Conservation (phyloP, 1,139 yeast genomes). For the Entelexis paramagnoliae region DNA sequence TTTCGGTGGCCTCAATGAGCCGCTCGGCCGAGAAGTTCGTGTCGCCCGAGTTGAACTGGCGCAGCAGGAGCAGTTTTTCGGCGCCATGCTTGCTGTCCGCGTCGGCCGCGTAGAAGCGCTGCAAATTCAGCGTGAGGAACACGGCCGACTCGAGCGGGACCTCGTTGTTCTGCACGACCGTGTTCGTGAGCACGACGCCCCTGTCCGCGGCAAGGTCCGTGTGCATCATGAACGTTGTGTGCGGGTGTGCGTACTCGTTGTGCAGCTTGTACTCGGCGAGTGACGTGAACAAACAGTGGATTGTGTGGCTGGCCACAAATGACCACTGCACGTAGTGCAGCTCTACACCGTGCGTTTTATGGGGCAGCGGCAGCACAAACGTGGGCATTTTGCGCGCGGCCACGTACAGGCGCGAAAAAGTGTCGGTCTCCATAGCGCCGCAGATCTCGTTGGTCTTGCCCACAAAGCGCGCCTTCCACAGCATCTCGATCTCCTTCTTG, state of each 20-base stretch:
- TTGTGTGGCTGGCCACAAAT: constrained; percentile 72
- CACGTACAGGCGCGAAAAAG: constrained; percentile 50
- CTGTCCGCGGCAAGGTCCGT: constrained; percentile 58
- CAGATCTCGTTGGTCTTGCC: constrained; percentile 49
- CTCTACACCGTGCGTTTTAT: constrained; percentile 48
- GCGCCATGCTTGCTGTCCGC: constrained; percentile 34
- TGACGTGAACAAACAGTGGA: constrained; percentile 85
- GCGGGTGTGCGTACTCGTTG: constrained; percentile 88
- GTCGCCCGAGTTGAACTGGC: constrained; percentile 61
- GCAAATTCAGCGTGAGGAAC: constrained; percentile 64
- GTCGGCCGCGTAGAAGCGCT: constrained; percentile 77
- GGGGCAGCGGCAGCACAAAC: constrained; percentile 39
- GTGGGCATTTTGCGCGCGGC: constrained; percentile 68
- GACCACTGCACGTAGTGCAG: constrained; percentile 93
- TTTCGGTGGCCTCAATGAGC: constrained; percentile 61
- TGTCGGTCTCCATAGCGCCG: constrained; percentile 50
- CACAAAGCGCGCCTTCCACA: constrained; percentile 86
- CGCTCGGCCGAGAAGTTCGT: constrained; percentile 52
- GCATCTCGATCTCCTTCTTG: constrained; percentile 56
- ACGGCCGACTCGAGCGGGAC: constrained; percentile 64
- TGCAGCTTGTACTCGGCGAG: constrained; percentile 88
- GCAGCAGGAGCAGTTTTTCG: constrained; percentile 47
- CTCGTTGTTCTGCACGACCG: constrained; percentile 57
- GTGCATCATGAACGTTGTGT: constrained; percentile 83
- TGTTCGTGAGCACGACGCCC: constrained; percentile 74